Percentiles rank a stretch among this genome's conserved stretches.
phyloP scores from a whole-genome alignment of 495 filamentous ascomycete species.

The Hyaloscypha finlandica region DNA sequence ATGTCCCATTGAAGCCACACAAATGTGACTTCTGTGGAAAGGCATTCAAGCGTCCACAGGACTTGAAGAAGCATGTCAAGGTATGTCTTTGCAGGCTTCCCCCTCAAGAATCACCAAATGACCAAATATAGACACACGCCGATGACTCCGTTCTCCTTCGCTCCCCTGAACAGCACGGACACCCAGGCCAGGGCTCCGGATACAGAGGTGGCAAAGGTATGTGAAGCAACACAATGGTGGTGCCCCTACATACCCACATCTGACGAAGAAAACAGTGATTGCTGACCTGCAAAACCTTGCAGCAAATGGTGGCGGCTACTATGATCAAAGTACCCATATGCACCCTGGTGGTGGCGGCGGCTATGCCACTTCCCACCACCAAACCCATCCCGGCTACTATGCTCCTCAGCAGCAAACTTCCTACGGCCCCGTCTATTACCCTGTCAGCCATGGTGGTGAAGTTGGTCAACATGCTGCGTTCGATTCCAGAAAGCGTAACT shows the following conservation, averaged over 20 bases:
- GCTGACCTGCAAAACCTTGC: slow-evolving; percentile 52
- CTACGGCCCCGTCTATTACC: slow-evolving; percentile 60
- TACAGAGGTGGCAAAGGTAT: slow-evolving; percentile 61
- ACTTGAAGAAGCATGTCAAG: slow-evolving; percentile 99
- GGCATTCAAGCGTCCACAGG: slow-evolving; percentile 98
- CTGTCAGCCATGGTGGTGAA: slow-evolving; percentile 55
- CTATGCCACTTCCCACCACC: slow-evolving; percentile 49
- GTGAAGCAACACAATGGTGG: slow-evolving; percentile 35
- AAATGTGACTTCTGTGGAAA: slow-evolving; percentile 99
- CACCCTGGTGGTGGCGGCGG: slow-evolving; percentile 35
- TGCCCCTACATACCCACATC: slow-evolving; percentile 24
- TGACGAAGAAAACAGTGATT: slow-evolving; percentile 33
- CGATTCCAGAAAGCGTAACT: slow-evolving; percentile 75
- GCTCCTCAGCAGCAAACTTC: slow-evolving; percentile 60
- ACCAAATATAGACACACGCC: slow-evolving; percentile 70
- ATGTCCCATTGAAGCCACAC: slow-evolving; percentile 97
- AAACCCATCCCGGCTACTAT: slow-evolving; percentile 51
- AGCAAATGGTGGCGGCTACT: slow-evolving; percentile 54
- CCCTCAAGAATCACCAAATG: slow-evolving; percentile 28
- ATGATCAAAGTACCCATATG: slow-evolving; percentile 60
- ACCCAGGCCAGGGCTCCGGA: slow-evolving; percentile 58
- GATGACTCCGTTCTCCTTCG: slow-evolving; percentile 91
- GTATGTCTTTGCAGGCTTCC: slow-evolving; percentile 32
- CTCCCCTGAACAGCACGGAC: slow-evolving; percentile 69
- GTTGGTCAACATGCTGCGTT: slow-evolving; percentile 55